Conservation (phyloP, 345 rosid genomes). For the Bruguiera gymnorhiza region DNA sequence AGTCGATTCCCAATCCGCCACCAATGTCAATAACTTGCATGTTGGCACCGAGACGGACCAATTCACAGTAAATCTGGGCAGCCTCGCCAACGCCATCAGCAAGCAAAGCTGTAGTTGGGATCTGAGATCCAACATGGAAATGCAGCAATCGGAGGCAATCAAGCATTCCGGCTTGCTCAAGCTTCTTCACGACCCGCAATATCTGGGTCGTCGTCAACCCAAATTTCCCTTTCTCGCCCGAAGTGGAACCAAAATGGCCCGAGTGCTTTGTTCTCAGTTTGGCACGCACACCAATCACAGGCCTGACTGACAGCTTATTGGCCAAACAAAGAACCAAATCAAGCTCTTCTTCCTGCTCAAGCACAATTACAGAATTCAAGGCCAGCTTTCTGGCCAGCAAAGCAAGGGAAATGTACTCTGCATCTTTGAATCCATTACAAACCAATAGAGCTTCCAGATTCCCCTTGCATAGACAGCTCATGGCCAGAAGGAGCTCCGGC, state of each 20-base stretch:
- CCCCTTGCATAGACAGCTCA: slow-evolving; percentile 82
- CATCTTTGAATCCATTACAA: slow-evolving; percentile 89
- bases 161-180: slow-evolving; percentile 61
- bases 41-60: slow-evolving; percentile 79
- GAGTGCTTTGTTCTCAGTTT: slow-evolving; percentile 86
- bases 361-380: slow-evolving; percentile 76
- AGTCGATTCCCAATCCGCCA: slow-evolving; percentile 90
- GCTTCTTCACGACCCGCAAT: slow-evolving; percentile 65
- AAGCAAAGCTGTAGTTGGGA: slow-evolving; percentile 65
- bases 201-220: slow-evolving; percentile 80
- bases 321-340: slow-evolving; percentile 66
- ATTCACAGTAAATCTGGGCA: slow-evolving; percentile 84
- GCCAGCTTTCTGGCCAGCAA: slow-evolving; percentile 64
- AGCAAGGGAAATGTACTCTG: slow-evolving; percentile 74
- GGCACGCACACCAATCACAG: slow-evolving; percentile 77
- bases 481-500: slow-evolving; percentile 90
- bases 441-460: slow-evolving; percentile 61
- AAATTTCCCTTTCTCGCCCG: slow-evolving; percentile 96
- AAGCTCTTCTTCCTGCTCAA: slow-evolving; percentile 90
- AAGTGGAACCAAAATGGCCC: slow-evolving; percentile 95
- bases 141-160: slow-evolving; percentile 80
- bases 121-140: slow-evolving; percentile 95
- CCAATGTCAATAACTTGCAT: slow-evolving; percentile 81
- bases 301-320: slow-evolving; percentile 55
- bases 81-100: slow-evolving; percentile 78